phyloP scores from a whole-genome alignment of 1,284 basidiomycete species.

The Entoloma clypeatum region DNA sequence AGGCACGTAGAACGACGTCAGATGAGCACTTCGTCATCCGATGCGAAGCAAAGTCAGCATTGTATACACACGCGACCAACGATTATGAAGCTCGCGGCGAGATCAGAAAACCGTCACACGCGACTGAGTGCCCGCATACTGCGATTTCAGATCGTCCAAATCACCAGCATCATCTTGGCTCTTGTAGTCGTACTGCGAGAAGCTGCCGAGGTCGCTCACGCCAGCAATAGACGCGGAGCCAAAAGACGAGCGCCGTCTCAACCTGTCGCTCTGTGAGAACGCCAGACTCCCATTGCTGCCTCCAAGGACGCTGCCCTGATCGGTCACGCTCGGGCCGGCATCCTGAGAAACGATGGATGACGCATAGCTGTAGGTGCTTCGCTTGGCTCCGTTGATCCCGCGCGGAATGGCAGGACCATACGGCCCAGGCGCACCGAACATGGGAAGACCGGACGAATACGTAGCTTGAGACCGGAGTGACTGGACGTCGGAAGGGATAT shows the following conservation, averaged over 20 bases:
- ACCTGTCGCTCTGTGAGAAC: conserved; percentile 69
- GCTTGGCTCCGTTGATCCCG: conserved; percentile 58
- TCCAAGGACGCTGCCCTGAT: conserved; percentile 58
- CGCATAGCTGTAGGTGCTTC: conserved; percentile 82
- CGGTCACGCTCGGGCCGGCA: conserved; percentile 58
- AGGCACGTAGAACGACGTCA: no score
- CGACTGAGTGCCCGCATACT: conserved; percentile 77
- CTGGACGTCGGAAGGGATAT: conserved; percentile 93
- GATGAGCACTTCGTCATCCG: no score
- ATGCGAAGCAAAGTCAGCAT: no score
- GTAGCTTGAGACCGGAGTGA: conserved; percentile 93
- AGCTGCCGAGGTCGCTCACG: conserved; percentile 70
- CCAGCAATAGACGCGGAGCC: conserved; percentile 66
- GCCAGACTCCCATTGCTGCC: conserved; percentile 58
- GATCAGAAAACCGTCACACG: conserved; percentile 77
- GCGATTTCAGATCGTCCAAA: conserved; percentile 78
- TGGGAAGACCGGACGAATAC: conserved; percentile 85
- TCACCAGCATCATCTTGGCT: conserved; percentile 77
- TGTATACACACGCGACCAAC: conserved; percentile 7
- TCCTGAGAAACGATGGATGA: conserved; percentile 91
- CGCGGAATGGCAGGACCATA: conserved; percentile 64
- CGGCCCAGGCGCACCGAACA: conserved; percentile 70
- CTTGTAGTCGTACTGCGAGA: conserved; percentile 82
- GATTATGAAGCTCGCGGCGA: no score
- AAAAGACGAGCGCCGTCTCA: conserved; percentile 59